Evolutionary conservation across 768 basidiomycete species (phyloP).

Genomic region (Neoboletus subvelutipes): DNA sequence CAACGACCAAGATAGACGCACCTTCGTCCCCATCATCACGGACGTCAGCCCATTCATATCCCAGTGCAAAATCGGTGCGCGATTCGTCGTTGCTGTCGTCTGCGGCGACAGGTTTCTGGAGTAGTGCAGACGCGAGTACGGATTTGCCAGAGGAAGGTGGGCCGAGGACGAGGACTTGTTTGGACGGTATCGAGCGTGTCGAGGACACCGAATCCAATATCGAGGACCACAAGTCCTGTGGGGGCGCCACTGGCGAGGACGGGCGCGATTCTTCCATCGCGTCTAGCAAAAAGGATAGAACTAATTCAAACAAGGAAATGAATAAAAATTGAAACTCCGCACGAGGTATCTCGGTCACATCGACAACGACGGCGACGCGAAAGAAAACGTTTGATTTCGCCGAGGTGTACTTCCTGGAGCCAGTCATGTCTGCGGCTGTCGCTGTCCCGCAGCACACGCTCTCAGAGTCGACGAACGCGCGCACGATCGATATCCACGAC

Average conservation of each 20-base stretch:
- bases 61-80: conserved; percentile 76
- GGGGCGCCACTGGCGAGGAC: conserved; percentile 70
- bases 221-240: conserved; percentile 87
- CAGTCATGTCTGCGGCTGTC: conserved; percentile 40
- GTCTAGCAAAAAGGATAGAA: not conserved
- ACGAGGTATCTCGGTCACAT: conserved; percentile 1
- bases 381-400: not conserved
- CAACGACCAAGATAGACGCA: conserved; percentile 34
- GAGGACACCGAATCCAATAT: conserved; percentile 88
- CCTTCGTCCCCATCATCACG: conserved; percentile 95
- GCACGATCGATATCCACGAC: conserved; percentile 61
- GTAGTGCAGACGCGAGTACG: conserved; percentile 64
- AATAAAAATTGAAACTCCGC: conserved; percentile 28
- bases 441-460: conserved; percentile 63
- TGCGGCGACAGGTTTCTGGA: conserved; percentile 57
- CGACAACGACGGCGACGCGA: conserved; percentile 5
- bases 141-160: conserved; percentile 80
- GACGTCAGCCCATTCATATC: conserved; percentile 91
- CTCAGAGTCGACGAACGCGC: conserved; percentile 66
- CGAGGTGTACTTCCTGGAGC: conserved; percentile 14
- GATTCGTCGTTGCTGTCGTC: conserved; percentile 60
- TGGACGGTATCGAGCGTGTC: conserved; percentile 77
- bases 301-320: not conserved
- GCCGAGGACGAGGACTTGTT: conserved; percentile 84
- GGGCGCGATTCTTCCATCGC: conserved; percentile 50